Evolutionary conservation across 2,329 filamentous ascomycete genomes (phyloP).

Genomic region (Aspergillus aculeatinus): DNA sequence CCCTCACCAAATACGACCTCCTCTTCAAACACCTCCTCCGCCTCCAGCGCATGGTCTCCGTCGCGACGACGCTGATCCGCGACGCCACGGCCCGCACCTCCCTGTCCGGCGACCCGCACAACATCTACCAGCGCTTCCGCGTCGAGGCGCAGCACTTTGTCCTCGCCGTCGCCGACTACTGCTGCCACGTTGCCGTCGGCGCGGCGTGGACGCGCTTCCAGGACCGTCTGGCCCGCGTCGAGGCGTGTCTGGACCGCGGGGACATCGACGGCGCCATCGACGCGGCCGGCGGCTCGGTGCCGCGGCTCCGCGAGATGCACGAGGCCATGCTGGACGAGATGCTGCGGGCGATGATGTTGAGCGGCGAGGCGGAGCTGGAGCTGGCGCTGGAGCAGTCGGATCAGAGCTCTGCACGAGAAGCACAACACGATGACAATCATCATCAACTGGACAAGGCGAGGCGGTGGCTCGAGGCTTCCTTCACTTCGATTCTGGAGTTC

Average conservation of each 20-base stretch:
- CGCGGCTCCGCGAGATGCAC: slow-evolving; percentile 67
- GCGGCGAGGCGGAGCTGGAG: slow-evolving; percentile 39
- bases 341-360: slow-evolving; percentile 69
- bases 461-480: slow-evolving; percentile 49
- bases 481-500: slow-evolving; percentile 69
- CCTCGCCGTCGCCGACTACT: slow-evolving; percentile 69
- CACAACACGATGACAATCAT: slow-evolving; percentile 56
- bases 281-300: slow-evolving; percentile 59
- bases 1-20: slow-evolving; percentile 77
- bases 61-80: slow-evolving; percentile 65
- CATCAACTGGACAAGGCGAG: slow-evolving; percentile 63
- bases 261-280: slow-evolving; percentile 49
- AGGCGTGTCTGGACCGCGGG: slow-evolving; percentile 54
- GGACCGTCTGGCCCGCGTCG: slow-evolving; percentile 61
- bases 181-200: slow-evolving; percentile 74
- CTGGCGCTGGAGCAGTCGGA: slow-evolving; percentile 54
- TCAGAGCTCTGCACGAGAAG: slow-evolving; percentile 46
- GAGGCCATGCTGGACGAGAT: slow-evolving; percentile 73
- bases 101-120: slow-evolving; percentile 35
- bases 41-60: slow-evolving; percentile 74
- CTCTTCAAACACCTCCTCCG: slow-evolving; percentile 80
- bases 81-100: slow-evolving; percentile 49
- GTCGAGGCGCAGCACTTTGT: slow-evolving; percentile 80
- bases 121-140: slow-evolving; percentile 61
- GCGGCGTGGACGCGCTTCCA: slow-evolving; percentile 72